Percentiles rank a stretch among this genome's conserved stretches.
Conservation (phyloP, 2,329 filamentous ascomycete species). For the Penicillium thymicola region DNA sequence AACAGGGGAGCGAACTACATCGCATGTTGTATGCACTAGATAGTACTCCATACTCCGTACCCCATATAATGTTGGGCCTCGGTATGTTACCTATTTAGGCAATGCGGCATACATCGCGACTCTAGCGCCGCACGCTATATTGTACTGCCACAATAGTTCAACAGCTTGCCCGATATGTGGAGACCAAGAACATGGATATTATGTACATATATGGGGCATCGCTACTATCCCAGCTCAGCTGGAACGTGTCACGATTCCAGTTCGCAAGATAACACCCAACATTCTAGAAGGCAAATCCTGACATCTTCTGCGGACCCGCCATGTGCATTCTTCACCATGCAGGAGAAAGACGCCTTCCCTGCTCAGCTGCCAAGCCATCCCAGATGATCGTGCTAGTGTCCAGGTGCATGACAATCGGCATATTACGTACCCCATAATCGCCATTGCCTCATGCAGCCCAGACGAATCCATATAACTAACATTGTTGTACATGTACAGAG, state of each 20-base stretch:
- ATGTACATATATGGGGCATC: background rate
- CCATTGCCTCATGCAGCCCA: background rate
- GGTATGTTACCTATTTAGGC: background rate
- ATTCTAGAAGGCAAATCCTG: background rate
- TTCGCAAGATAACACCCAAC: background rate
- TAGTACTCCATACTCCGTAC: background rate
- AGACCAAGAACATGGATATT: background rate
- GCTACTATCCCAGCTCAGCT: background rate
- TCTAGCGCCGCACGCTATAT: background rate
- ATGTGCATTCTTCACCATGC: conserved; percentile 3
- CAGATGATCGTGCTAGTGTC: background rate
- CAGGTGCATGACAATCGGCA: background rate
- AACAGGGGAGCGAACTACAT: background rate
- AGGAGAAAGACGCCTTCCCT: background rate
- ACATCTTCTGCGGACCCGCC: background rate
- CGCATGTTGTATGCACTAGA: background rate
- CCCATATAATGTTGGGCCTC: background rate
- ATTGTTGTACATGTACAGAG: background rate
- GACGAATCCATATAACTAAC: background rate
- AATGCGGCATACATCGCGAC: background rate
- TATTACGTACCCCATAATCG: background rate
- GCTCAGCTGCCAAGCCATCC: background rate
- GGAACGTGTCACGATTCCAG: background rate
- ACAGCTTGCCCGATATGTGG: background rate
- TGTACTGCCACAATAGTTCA: background rate